Conservation (phyloP, 2,329 filamentous ascomycete species). For the Pseudogymnoascus pannorum region DNA sequence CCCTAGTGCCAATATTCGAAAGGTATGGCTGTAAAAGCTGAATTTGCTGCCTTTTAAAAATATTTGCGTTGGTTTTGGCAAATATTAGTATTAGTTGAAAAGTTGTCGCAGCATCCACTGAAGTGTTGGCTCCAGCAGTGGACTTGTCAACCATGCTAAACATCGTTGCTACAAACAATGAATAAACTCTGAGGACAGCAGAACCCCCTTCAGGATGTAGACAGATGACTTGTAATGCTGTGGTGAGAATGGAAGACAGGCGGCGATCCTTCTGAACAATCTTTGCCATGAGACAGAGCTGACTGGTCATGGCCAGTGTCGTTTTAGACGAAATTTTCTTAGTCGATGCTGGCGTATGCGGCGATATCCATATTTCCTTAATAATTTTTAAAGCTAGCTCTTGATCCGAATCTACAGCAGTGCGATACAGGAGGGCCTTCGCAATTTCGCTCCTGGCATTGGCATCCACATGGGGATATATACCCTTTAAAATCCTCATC, state of each 20-base stretch:
- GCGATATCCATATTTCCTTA: constrained; percentile 83
- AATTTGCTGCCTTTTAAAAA: constrained; percentile 80
- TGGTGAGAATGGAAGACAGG: too few species aligned
- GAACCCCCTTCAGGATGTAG: constrained; percentile 50
- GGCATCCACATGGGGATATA: too few species aligned
- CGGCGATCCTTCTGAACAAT: constrained; percentile 64
- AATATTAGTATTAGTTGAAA: constrained; percentile 79
- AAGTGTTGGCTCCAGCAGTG: constrained; percentile 45
- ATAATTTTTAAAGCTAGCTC: constrained; percentile 76
- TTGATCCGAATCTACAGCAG: too few species aligned
- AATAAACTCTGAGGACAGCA: constrained; percentile 72
- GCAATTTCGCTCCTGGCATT: too few species aligned
- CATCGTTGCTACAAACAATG: constrained; percentile 69
- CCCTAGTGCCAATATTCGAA: constrained; percentile 62
- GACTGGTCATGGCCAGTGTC: too few species aligned
- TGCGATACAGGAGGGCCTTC: too few species aligned
- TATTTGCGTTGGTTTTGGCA: constrained; percentile 70
- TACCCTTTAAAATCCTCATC: constrained; percentile 83
- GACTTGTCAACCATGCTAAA: constrained; percentile 76
- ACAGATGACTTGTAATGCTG: constrained; percentile 51
- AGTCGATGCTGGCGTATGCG: too few species aligned
- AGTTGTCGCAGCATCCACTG: constrained; percentile 49
- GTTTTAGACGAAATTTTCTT: too few species aligned
- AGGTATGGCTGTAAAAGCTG: constrained; percentile 77
- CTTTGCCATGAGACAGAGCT: constrained; percentile 69